Conservation (phyloP, 176 grass and related monocot genomes). For the Triticum dicoccoides region DNA sequence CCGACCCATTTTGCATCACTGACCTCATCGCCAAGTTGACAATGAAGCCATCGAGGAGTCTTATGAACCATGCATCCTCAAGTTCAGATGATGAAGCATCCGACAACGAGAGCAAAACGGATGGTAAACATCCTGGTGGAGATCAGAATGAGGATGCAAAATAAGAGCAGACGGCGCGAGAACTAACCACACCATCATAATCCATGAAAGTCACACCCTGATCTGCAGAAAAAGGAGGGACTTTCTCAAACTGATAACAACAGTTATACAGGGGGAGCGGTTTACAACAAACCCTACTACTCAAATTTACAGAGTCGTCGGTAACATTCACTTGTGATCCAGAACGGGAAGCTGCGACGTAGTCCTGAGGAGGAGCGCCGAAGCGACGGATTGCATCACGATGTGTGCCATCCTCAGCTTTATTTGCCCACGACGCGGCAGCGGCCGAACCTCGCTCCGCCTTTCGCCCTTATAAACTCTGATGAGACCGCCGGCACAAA, state of each 20-base stretch:
- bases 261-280: constrained; percentile 5
- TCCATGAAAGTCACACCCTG: no score
- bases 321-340: constrained; percentile 21
- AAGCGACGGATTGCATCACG: constrained; percentile 34
- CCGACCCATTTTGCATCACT: no score
- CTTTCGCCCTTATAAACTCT: constrained; percentile 33
- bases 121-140: no score
- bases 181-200: no score
- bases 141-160: background rate
- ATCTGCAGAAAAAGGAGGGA: background rate
- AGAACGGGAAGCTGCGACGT: constrained; percentile 12
- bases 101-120: no score
- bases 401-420: constrained; percentile 56
- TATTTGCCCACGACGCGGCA: constrained; percentile 47
- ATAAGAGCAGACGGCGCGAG: background rate
- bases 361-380: constrained; percentile 21
- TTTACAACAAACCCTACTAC: background rate
- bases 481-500: constrained; percentile 4
- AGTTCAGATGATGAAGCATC: no score
- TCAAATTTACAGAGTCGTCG: background rate
- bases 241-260: constrained; percentile 27
- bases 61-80: no score
- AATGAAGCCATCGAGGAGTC: constrained; percentile 34
- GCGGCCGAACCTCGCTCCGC: background rate
- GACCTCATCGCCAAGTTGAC: background rate